phyloP scores from a whole-genome alignment of 805 yeast species.

The Grigorovia yakushimaensis region DNA sequence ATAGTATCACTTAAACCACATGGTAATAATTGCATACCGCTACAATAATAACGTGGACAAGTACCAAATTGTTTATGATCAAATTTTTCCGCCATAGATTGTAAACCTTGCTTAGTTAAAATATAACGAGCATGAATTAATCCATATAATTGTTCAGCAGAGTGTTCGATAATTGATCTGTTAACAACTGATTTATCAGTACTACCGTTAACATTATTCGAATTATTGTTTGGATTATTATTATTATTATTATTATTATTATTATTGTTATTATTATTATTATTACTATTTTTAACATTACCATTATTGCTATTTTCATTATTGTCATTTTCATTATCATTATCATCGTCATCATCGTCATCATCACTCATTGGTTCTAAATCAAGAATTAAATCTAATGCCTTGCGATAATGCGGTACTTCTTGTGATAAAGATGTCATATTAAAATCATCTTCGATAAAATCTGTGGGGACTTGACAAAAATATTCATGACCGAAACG shows the following conservation, averaged over 20 bases:
- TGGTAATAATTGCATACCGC: slow-evolving; percentile 82
- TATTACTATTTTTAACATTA: slow-evolving; percentile 35
- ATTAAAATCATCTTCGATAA: slow-evolving; percentile 94
- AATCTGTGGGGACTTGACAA: slow-evolving; percentile 84
- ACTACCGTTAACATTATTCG: slow-evolving; percentile 10
- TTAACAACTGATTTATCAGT: slow-evolving; percentile 35
- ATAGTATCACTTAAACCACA: slow-evolving; percentile 86
- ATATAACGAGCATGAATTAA: slow-evolving; percentile 89
- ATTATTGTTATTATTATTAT: no score
- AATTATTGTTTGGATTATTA: no score
- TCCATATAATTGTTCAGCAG: slow-evolving; percentile 89
- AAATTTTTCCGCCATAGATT: slow-evolving; percentile 88
- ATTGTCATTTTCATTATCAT: slow-evolving; percentile 7
- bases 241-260: no score
- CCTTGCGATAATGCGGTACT: slow-evolving; percentile 87
- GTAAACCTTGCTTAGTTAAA: slow-evolving; percentile 78
- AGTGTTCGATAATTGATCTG: slow-evolving; percentile 65
- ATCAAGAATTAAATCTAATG: slow-evolving; percentile 83
- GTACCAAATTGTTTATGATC: slow-evolving; percentile 82
- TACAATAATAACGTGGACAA: slow-evolving; percentile 85
- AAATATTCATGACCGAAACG: slow-evolving; percentile 81
- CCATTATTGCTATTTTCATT: slow-evolving; percentile 13
- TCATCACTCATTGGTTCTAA: slow-evolving; percentile 46
- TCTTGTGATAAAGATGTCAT: slow-evolving; percentile 77
- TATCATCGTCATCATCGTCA: slow-evolving; percentile 20